Conservation (phyloP, 495 filamentous ascomycete species). For the Physcia stellaris region DNA sequence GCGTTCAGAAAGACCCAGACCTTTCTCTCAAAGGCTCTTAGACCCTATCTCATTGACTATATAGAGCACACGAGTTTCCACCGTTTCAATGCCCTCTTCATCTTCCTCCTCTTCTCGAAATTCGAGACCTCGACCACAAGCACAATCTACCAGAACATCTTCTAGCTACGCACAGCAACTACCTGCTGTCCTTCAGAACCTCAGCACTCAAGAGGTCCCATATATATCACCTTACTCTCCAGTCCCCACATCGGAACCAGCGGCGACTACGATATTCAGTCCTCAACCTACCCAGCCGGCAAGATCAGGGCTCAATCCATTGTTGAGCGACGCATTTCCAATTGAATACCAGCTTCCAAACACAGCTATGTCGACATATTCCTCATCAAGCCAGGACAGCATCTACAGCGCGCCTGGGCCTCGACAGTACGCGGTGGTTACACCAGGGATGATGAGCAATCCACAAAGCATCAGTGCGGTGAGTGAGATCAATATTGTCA, state of each 20-base stretch:
- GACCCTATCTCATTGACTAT: slow-evolving; percentile 5
- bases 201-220: slow-evolving; percentile 5
- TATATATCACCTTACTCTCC: slow-evolving; percentile 16
- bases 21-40: no score
- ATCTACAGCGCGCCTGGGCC: slow-evolving; percentile 8
- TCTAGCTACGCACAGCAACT: slow-evolving; percentile 1
- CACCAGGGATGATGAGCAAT: slow-evolving; percentile 12
- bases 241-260: slow-evolving; percentile 1
- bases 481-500: slow-evolving; percentile 8
- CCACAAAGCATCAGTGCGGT: slow-evolving; percentile 12
- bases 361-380: slow-evolving; percentile 11
- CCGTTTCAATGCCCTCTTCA: slow-evolving; percentile 11
- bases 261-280: not conserved
- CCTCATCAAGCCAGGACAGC: slow-evolving; percentile 8
- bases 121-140: slow-evolving; percentile 2
- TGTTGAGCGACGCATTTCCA: slow-evolving; percentile 3
- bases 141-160: slow-evolving; percentile 4
- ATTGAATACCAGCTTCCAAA: not conserved
- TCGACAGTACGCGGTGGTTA: slow-evolving; percentile 1
- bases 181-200: slow-evolving; percentile 3
- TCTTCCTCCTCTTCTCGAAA: slow-evolving; percentile 5
- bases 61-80: not conserved
- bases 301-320: slow-evolving; percentile 4
- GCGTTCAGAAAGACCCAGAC: no score
- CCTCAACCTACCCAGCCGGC: slow-evolving; percentile 3